Evolutionary conservation across 2,329 filamentous ascomycete genomes (phyloP).

Genomic region (Fusarium chuoi): DNA sequence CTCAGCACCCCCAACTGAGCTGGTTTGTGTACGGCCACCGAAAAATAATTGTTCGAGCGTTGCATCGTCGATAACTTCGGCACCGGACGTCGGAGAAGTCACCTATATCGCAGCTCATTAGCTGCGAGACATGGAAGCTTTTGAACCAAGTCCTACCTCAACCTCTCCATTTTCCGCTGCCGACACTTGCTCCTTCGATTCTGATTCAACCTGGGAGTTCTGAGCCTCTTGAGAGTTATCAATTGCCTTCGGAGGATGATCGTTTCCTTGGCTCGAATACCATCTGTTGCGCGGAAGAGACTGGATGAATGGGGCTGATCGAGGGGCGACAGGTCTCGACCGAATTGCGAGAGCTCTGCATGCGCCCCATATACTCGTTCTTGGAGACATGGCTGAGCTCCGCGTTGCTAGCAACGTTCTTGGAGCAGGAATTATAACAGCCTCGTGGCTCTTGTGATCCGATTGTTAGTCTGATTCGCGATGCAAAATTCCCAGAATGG

Average conservation of each 20-base stretch:
- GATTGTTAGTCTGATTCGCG: conserved; percentile 33
- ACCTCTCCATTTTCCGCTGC: conserved; percentile 11
- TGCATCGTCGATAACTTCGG: conserved; percentile 49
- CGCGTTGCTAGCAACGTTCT: conserved; percentile 43
- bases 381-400: conserved; percentile 49
- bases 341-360: conserved; percentile 49
- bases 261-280: conserved; percentile 50
- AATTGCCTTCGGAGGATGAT: conserved; percentile 39
- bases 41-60: conserved; percentile 51
- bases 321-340: conserved; percentile 42
- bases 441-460: conserved; percentile 41
- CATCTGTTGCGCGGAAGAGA: conserved; percentile 38
- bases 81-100: conserved; percentile 10
- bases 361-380: conserved; percentile 49
- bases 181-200: neutral
- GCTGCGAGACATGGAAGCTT: conserved; percentile 12
- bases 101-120: conserved; percentile 33
- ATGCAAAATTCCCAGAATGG: conserved; percentile 41
- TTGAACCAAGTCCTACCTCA: conserved; percentile 40
- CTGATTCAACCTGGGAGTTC: conserved; percentile 7
- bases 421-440: conserved; percentile 37
- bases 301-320: conserved; percentile 37
- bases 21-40: conserved; percentile 48
- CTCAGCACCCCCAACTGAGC: conserved; percentile 46
- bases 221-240: conserved; percentile 25